Evolutionary conservation across 768 basidiomycete genomes (phyloP).

Genomic region (Clitopilus hobsonii): DNA sequence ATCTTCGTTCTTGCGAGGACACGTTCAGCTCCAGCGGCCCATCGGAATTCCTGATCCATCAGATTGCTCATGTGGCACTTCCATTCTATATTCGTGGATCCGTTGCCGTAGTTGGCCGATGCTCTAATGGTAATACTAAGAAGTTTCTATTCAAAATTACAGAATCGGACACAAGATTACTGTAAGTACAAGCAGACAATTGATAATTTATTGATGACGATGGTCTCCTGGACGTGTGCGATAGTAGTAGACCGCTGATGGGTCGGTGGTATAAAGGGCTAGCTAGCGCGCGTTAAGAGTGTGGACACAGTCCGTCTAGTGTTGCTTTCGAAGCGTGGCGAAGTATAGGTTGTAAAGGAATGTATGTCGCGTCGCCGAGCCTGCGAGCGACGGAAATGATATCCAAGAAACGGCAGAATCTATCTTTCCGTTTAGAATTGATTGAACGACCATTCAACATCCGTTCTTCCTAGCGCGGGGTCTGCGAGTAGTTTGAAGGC

Average conservation of each 20-base stretch:
- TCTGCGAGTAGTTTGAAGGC: conserved; percentile 24
- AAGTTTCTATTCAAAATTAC: too few relatives aligned
- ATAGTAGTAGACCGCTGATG: not conserved
- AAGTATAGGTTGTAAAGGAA: not conserved
- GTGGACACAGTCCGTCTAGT: not conserved
- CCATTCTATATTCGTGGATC: not conserved
- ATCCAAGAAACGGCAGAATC: not conserved
- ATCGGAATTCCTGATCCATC: not conserved
- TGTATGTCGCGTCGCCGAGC: not conserved
- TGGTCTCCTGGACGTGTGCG: not conserved
- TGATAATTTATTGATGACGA: not conserved
- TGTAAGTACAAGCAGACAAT: not conserved
- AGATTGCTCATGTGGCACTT: not conserved
- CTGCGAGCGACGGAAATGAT: not conserved
- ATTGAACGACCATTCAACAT: conserved; percentile 38
- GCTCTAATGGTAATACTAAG: too few relatives aligned
- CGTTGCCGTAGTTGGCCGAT: not conserved
- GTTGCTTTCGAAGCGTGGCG: not conserved
- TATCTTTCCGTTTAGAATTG: conserved; percentile 2
- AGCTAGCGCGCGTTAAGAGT: not conserved
- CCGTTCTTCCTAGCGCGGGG: conserved; percentile 16
- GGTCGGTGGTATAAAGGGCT: not conserved
- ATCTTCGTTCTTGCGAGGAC: too few relatives aligned
- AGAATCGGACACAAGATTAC: too few relatives aligned
- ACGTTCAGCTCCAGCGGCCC: too few relatives aligned